These are phyloP conservation scores for Hyaloscypha variabilis DNA, from an alignment of 495 filamentous ascomycete genomes.

Conservation along the genomic window DNA sequence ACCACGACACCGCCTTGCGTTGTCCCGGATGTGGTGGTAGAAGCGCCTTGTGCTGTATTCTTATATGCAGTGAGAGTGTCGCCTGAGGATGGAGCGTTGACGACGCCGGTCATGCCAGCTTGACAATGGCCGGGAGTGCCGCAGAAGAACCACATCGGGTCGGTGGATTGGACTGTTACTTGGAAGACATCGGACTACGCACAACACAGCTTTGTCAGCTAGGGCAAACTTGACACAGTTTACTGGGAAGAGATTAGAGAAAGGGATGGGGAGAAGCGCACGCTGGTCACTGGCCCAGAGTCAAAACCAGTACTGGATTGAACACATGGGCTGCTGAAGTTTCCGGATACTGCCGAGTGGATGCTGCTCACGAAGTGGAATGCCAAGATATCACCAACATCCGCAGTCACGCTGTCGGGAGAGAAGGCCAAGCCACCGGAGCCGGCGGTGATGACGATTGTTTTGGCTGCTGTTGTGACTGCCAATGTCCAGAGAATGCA, in stretches of 20 bases:
- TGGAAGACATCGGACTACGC: constrained; percentile 30
- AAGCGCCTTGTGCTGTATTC: background rate
- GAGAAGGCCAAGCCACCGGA: constrained; percentile 49
- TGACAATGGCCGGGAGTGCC: constrained; percentile 42
- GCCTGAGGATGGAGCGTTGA: constrained; percentile 36
- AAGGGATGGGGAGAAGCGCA: constrained; percentile 5
- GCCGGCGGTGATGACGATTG: constrained; percentile 4
- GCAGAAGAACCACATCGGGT: constrained; percentile 53
- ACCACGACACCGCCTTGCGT: background rate
- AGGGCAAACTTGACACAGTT: too few relatives aligned
- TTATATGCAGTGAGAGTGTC: background rate
- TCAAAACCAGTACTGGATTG: constrained; percentile 39
- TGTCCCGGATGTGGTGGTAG: background rate
- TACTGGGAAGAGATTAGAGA: too few relatives aligned
- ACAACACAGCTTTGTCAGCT: constrained; percentile 28
- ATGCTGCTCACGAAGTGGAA: constrained; percentile 65
- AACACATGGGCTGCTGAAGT: constrained; percentile 66
- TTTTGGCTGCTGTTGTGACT: background rate
- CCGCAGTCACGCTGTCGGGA: constrained; percentile 52
- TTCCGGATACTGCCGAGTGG: constrained; percentile 68
- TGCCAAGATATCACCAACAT: constrained; percentile 57
- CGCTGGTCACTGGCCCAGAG: constrained; percentile 38
- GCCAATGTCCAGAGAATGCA: background rate
- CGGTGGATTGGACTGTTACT: constrained; percentile 40
- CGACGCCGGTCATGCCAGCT: constrained; percentile 47